Evolutionary conservation across 2,329 filamentous ascomycete genomes (phyloP).

Genomic region (Beauveria varroae): DNA sequence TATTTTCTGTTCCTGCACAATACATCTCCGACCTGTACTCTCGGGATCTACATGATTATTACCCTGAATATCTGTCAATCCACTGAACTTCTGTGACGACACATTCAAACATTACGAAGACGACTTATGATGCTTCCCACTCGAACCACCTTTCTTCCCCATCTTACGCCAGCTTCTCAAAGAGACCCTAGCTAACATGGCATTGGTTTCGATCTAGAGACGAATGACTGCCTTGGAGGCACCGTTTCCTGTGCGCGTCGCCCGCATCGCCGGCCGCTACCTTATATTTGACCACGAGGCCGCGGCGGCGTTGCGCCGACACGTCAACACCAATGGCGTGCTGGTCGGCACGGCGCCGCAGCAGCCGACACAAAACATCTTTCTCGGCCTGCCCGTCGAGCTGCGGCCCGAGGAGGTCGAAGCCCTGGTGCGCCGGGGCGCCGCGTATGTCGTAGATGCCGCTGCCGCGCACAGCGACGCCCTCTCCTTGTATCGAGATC

Average conservation of each 20-base stretch:
- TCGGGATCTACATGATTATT: slow-evolving; percentile 38
- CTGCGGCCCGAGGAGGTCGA: slow-evolving; percentile 85
- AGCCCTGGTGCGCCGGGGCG: slow-evolving; percentile 67
- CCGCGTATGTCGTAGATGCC: slow-evolving; percentile 78
- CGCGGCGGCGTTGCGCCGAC: slow-evolving; percentile 68
- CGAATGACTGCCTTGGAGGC: slow-evolving; percentile 16
- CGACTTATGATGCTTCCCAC: slow-evolving; percentile 31
- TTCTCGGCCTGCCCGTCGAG: slow-evolving; percentile 80
- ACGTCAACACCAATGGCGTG: slow-evolving; percentile 78
- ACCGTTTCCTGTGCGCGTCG: slow-evolving; percentile 61
- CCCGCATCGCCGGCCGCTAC: slow-evolving; percentile 70
- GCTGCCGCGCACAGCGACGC: slow-evolving; percentile 58
- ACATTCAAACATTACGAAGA: slow-evolving; percentile 35
- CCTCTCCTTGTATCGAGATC: slow-evolving; percentile 47
- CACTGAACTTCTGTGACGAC: slow-evolving; percentile 43
- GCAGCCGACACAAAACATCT: slow-evolving; percentile 89
- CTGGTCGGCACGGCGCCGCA: slow-evolving; percentile 85
- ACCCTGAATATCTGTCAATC: slow-evolving; percentile 52
- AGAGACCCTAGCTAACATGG: slow-evolving; percentile 1
- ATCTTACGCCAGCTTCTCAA: not conserved
- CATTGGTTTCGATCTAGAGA: not conserved
- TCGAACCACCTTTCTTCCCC: not conserved
- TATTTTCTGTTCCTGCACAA: slow-evolving; percentile 6
- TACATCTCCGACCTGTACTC: not conserved
- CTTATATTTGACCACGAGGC: slow-evolving; percentile 83